These are phyloP conservation scores for Rhododendron williamsianum DNA, from an alignment of 148 eudicot species.

Conservation along the genomic window DNA sequence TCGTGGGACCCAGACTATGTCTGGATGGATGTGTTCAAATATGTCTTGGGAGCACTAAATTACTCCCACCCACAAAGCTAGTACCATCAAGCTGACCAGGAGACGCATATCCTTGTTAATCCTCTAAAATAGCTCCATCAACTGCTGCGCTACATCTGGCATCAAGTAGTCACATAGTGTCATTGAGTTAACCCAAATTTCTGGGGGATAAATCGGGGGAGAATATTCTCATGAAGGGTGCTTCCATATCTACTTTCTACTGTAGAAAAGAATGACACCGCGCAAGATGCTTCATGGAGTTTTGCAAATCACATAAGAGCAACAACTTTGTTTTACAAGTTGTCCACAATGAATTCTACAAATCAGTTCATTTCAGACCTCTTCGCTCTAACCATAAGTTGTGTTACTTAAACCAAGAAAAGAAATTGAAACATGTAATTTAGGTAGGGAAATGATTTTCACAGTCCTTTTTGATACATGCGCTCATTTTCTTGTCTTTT, in stretches of 20 bases:
- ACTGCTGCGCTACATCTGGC: conserved; percentile 71
- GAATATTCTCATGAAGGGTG: background rate
- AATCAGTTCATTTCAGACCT: background rate
- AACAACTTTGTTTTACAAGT: background rate
- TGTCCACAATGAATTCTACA: background rate
- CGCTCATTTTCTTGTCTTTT: too few species aligned
- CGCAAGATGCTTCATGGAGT: background rate
- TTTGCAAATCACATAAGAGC: background rate
- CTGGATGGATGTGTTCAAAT: background rate
- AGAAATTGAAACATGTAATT: background rate
- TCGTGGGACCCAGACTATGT: background rate
- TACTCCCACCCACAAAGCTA: background rate
- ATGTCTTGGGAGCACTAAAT: background rate
- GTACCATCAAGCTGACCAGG: background rate
- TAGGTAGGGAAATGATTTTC: too few species aligned
- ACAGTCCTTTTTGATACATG: too few species aligned
- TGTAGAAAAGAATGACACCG: background rate
- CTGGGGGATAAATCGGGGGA: background rate
- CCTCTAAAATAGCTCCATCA: conserved; percentile 61
- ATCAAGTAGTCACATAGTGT: conserved; percentile 9
- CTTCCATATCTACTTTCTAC: background rate
- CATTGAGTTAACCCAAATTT: background rate
- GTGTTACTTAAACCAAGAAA: background rate
- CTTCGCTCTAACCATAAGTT: background rate
- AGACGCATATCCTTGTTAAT: background rate